phyloP scores from a whole-genome alignment of 2,329 filamentous ascomycete species.

The Penicillium rolfsii region DNA sequence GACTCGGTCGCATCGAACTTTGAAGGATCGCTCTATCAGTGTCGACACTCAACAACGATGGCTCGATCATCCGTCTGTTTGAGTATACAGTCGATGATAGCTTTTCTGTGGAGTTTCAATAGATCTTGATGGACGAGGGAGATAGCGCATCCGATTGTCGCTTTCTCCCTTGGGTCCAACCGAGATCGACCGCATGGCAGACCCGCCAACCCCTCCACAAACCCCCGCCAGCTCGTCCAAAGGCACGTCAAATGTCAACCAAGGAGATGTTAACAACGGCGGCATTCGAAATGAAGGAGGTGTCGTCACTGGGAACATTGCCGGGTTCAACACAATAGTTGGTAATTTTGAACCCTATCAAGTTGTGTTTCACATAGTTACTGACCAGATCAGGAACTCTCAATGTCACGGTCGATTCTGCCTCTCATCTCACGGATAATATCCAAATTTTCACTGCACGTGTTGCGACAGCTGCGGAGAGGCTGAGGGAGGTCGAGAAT shows the following conservation, averaged over 20 bases:
- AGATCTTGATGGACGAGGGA: constrained; percentile 3
- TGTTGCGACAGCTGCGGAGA: not conserved
- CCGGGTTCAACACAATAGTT: constrained; percentile 2
- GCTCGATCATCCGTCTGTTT: not conserved
- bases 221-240: constrained; percentile 4
- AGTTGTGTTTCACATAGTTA: not conserved
- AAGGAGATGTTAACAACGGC: not conserved
- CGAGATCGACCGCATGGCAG: constrained; percentile 1
- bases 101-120: not conserved
- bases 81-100: not conserved
- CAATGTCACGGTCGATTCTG: not conserved
- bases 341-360: not conserved
- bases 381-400: not conserved
- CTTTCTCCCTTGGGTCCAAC: constrained; percentile 3
- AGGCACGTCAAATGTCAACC: not conserved
- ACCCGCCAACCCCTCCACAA: constrained; percentile 1
- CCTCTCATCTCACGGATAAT: not conserved
- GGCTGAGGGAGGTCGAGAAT: not conserved
- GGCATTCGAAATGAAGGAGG: not conserved
- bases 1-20: not conserved
- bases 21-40: too few species aligned
- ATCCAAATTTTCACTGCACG: not conserved
- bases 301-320: not conserved
- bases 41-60: not conserved
- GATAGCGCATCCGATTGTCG: not conserved